phyloP scores from a whole-genome alignment of 2,329 filamentous ascomycete species.

The Moelleriella libera region DNA sequence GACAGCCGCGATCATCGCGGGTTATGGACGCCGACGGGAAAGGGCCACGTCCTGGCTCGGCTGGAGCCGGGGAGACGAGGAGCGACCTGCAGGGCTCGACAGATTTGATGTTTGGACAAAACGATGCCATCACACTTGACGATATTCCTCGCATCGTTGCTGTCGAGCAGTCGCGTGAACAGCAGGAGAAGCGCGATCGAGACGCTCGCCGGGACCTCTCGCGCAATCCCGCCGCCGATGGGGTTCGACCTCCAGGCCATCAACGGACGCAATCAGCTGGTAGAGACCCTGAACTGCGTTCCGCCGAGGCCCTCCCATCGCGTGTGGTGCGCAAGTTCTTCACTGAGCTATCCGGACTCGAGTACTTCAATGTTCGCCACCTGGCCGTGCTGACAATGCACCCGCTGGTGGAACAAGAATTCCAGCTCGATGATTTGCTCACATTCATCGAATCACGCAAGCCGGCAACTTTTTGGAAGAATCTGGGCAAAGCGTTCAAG shows the following conservation, averaged over 20 bases:
- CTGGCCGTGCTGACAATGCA: conserved; percentile 92
- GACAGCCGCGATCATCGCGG: conserved; percentile 76
- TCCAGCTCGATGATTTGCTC: conserved; percentile 85
- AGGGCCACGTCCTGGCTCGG: conserved; percentile 63
- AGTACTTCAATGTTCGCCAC: conserved; percentile 95
- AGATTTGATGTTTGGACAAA: conserved; percentile 75
- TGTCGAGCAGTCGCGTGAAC: conserved; percentile 86
- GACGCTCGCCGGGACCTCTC: conserved; percentile 47
- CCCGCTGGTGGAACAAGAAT: conserved; percentile 76
- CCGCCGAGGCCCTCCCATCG: conserved; percentile 37
- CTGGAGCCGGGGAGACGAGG: conserved; percentile 42
- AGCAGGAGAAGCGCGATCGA: conserved; percentile 53
- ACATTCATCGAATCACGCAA: conserved; percentile 88
- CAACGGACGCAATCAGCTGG: conserved; percentile 45
- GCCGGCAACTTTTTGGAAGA: conserved; percentile 87
- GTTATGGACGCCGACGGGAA: conserved; percentile 56
- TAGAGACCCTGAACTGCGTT: conserved; percentile 35
- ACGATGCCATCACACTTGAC: conserved; percentile 85
- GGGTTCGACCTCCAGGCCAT: conserved; percentile 48
- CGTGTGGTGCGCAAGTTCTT: conserved; percentile 68
- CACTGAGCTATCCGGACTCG: conserved; percentile 84
- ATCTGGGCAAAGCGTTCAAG: conserved; percentile 92
- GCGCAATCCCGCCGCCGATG: conserved; percentile 32
- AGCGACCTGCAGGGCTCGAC: conserved; percentile 37
- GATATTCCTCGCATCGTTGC: conserved; percentile 95